Evolutionary conservation across 2,329 filamentous ascomycete genomes (phyloP).

Genomic region (Bipolaris zeicola): DNA sequence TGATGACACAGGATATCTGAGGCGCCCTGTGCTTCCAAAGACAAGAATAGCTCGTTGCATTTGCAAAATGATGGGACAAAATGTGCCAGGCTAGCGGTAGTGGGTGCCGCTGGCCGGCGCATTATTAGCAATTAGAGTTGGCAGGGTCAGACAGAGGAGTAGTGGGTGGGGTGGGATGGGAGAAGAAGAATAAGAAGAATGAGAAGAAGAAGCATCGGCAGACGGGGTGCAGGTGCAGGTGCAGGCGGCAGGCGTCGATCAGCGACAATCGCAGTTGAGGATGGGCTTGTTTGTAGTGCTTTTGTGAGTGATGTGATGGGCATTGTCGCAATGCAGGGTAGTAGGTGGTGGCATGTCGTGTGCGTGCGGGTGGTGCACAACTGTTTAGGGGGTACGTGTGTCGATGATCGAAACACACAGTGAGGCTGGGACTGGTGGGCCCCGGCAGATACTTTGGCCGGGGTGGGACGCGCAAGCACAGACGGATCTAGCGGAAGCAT

Average conservation of each 20-base stretch:
- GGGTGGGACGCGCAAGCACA: slow-evolving; percentile 37
- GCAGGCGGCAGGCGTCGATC: slow-evolving; percentile 2
- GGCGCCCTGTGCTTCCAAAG: slow-evolving; percentile 32
- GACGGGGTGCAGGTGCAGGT: not conserved
- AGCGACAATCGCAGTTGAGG: not conserved
- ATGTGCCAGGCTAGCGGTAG: slow-evolving; percentile 35
- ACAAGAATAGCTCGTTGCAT: slow-evolving; percentile 41
- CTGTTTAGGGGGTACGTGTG: slow-evolving; percentile 11
- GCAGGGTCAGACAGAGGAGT: not conserved
- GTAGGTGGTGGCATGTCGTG: not conserved
- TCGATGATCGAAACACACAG: slow-evolving; percentile 32
- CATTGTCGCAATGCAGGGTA: slow-evolving; percentile 5
- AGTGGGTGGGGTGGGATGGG: not conserved
- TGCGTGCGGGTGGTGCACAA: slow-evolving; percentile 9
- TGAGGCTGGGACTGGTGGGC: slow-evolving; percentile 35
- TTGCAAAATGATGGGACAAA: slow-evolving; percentile 38
- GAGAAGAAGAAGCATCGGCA: too few species aligned
- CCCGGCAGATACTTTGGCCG: slow-evolving; percentile 34
- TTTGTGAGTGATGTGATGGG: slow-evolving; percentile 8
- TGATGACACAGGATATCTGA: slow-evolving; percentile 36
- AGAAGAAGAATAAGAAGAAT: not conserved
- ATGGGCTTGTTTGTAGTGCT: slow-evolving; percentile 4
- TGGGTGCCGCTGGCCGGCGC: slow-evolving; percentile 6
- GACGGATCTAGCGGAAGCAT: slow-evolving; percentile 46
- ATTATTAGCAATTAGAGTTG: not conserved